Conservation (phyloP, 1,139 yeast species). For the Ogataea hybrid region DNA sequence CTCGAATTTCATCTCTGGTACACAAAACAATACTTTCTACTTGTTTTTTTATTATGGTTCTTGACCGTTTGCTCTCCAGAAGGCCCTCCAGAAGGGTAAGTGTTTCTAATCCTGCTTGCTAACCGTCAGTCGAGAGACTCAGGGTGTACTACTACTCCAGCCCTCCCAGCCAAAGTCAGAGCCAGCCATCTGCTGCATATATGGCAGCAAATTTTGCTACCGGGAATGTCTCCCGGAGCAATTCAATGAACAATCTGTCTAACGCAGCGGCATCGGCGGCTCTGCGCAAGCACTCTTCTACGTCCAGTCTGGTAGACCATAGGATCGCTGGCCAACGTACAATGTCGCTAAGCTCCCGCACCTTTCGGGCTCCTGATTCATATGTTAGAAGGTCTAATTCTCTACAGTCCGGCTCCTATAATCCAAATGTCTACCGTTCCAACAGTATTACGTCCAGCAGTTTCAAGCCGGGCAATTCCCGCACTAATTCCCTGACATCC, state of each 20-base stretch:
- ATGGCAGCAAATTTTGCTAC: conserved; percentile 26
- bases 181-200: conserved; percentile 16
- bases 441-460: conserved; percentile 22
- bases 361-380: conserved; percentile 22
- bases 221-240: conserved; percentile 20
- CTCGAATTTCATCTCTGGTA: conserved; percentile 1
- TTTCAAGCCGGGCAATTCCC: conserved; percentile 13
- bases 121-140: conserved; percentile 23
- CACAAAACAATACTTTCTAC: conserved; percentile 6
- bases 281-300: conserved; percentile 22
- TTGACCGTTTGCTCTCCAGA: conserved; percentile 27
- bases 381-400: conserved; percentile 19
- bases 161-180: conserved; percentile 1
- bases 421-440: conserved; percentile 19
- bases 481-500: conserved; percentile 22
- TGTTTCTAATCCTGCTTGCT: not conserved
- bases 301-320: conserved; percentile 11
- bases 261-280: conserved; percentile 32
- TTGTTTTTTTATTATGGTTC: conserved; percentile 20
- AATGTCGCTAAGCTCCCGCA: conserved; percentile 30
- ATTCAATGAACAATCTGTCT: conserved; percentile 29
- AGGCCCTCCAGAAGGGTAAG: conserved; percentile 25
- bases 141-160: conserved; percentile 24
- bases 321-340: conserved; percentile 19
- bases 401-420: conserved; percentile 17